phyloP scores from a whole-genome alignment of 345 rosid genomes.

The Eucalyptus urophylla region DNA sequence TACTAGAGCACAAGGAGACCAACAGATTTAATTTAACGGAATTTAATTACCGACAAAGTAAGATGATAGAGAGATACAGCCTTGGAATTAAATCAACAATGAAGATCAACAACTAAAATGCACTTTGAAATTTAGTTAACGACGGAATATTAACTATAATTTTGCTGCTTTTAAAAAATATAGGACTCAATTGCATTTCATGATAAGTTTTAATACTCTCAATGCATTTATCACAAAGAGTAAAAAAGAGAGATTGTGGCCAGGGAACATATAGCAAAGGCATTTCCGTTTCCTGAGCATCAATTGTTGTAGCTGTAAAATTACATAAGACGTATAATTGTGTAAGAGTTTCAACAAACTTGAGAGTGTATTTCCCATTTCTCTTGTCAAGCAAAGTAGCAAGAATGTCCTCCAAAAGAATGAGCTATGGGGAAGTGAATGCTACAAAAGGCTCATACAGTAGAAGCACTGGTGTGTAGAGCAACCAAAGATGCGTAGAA shows the following conservation, averaged over 20 bases:
- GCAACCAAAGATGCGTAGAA: constrained; percentile 34
- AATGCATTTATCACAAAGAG: no score
- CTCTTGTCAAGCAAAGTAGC: not conserved
- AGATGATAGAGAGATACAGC: not conserved
- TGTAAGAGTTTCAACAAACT: not conserved
- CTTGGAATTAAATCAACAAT: not conserved
- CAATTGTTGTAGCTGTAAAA: not conserved
- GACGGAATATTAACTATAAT: not conserved
- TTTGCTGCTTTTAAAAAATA: not conserved
- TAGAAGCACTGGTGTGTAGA: constrained; percentile 20
- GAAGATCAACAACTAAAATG: not conserved
- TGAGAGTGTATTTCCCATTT: not conserved
- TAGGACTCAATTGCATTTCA: not conserved
- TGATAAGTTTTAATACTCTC: no score
- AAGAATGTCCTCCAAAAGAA: not conserved
- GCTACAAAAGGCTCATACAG: not conserved
- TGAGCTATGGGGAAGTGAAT: not conserved
- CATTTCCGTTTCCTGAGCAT: not conserved
- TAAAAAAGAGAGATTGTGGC: not conserved
- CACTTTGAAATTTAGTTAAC: not conserved
- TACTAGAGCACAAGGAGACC: not conserved
- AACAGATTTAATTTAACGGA: not conserved
- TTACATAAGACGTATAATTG: not conserved
- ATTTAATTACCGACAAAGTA: not conserved
- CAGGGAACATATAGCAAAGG: not conserved